Evolutionary conservation across 495 filamentous ascomycete species (phyloP), one percentile per base, ranked within the genome.

Genomic region (Aspergillus taichungensis): DNA sequence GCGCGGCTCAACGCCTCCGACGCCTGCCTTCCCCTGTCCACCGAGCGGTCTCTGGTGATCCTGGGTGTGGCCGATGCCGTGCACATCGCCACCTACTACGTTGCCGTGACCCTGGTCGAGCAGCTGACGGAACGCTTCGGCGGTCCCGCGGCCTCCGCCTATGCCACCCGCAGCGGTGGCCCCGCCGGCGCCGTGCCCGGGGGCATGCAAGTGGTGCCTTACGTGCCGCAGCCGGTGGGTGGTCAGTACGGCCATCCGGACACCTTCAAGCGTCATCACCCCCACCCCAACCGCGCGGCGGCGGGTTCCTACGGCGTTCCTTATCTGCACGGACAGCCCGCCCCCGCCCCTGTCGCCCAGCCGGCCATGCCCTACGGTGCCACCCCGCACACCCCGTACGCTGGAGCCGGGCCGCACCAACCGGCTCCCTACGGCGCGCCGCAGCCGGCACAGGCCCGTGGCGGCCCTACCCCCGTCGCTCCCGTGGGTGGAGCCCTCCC

Each of bases 1-100:
- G 90, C 92, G 37, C 85, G 94, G 44, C 83, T 98, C 14, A 98
- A 97, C 63, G 92, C 94, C 30, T 98, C 92, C 2, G 92, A 96
- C 55, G 81, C 87, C 3, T 94, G 89, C 59, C 78, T 97, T 34
- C 92, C 92, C 13, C 69, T 95, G 34, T 97, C 92, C 8, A 92
- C 86, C 34, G 92, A 98, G 69, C 85, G 92, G 37, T 97, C 94
- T 11, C 80, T 98, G n/a, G 89, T 96, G 42, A 86, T 92, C 37
- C 83, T 89, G 60, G 87, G 87, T 56, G 87, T 92, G 35, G 87
- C 87, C 41, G 87, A 92, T 70, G 90, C 92, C 33, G 92, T 98
- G 38, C 92, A 98, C 65, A 98, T 98, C 60, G 92, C 92, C 24
- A 94, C 90, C 24, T 98, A 97, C 71, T 98, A 98, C 54, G 90